These are phyloP conservation scores for Lachancea sp. DNA, from an alignment of 805 yeast genomes.

Conservation along the genomic window DNA sequence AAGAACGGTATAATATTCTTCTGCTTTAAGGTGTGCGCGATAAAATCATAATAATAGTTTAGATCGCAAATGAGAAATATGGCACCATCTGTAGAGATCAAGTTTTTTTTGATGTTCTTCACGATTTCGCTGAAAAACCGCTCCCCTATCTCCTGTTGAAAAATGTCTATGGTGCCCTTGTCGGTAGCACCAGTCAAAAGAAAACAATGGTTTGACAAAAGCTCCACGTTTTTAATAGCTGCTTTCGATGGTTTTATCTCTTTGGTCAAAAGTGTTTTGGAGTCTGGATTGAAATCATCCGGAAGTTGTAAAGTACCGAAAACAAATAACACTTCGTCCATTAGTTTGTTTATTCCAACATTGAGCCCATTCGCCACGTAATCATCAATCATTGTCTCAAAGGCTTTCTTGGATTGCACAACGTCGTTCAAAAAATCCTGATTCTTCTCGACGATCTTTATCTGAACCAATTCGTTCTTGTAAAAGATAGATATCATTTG, in stretches of 20 bases:
- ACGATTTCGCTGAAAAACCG: conserved; percentile 71
- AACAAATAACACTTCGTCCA: conserved; percentile 68
- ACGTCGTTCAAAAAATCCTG: conserved; percentile 73
- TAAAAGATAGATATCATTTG: conserved; percentile 91
- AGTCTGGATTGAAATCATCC: conserved; percentile 54
- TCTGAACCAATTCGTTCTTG: conserved; percentile 66
- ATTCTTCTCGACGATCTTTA: conserved; percentile 54
- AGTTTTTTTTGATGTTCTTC: conserved; percentile 66
- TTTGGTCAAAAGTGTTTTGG: conserved; percentile 7
- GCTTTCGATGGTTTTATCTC: conserved; percentile 53
- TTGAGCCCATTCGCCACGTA: conserved; percentile 90
- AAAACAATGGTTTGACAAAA: conserved; percentile 65
- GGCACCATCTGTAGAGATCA: conserved; percentile 77
- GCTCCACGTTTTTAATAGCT: conserved; percentile 53
- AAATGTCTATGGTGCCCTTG: conserved; percentile 80
- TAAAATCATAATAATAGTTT: conserved; percentile 70
- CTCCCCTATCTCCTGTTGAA: conserved; percentile 90
- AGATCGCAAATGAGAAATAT: conserved; percentile 74
- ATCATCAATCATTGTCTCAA: conserved; percentile 78
- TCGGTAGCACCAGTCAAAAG: conserved; percentile 78
- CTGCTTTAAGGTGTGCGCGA: conserved; percentile 50
- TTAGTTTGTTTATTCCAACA: conserved; percentile 82
- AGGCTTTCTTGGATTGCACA: conserved; percentile 68
- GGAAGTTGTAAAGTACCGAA: conserved; percentile 50
- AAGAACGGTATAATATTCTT: conserved; percentile 69